Percentiles rank a stretch among this genome's conserved stretches.
These are phyloP conservation scores for Amylostereum chailletii DNA, from an alignment of 1,284 basidiomycete genomes.

Conservation along the genomic window DNA sequence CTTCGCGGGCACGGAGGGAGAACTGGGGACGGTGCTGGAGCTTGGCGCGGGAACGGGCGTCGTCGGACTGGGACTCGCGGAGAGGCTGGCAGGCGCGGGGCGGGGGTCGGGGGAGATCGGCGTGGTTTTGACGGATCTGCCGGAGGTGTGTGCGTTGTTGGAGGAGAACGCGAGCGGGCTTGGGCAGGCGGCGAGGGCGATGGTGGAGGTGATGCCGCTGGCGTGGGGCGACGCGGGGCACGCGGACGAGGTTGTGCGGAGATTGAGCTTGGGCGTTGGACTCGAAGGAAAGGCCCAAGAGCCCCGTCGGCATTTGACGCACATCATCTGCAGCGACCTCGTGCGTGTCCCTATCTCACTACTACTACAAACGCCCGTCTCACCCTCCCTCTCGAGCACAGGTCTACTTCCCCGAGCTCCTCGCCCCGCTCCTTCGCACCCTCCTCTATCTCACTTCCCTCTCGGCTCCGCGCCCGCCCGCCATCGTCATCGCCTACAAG, in stretches of 20 bases:
- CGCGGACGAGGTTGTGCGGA: slow-evolving; percentile 26
- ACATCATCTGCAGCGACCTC: slow-evolving; percentile 70
- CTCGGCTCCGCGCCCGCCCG: slow-evolving; percentile 16
- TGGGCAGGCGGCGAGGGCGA: slow-evolving; percentile 14
- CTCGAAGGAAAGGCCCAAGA: not conserved
- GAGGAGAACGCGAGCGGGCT: slow-evolving; percentile 36
- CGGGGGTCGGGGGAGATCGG: slow-evolving; percentile 18
- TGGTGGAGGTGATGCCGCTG: slow-evolving; percentile 40
- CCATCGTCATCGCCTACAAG: slow-evolving; percentile 64
- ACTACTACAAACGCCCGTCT: slow-evolving; percentile 1
- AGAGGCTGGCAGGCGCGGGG: slow-evolving; percentile 13
- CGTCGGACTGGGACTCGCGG: slow-evolving; percentile 41
- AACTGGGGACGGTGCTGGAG: slow-evolving; percentile 36
- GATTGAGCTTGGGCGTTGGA: slow-evolving; percentile 23
- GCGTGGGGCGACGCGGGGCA: slow-evolving; percentile 54
- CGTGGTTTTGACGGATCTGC: slow-evolving; percentile 62
- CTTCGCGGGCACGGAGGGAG: slow-evolving; percentile 23
- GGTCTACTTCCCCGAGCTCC: slow-evolving; percentile 72
- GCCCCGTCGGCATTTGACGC: slow-evolving; percentile 28
- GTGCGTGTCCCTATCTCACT: slow-evolving; percentile 29
- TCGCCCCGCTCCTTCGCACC: slow-evolving; percentile 61
- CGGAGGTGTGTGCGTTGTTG: slow-evolving; percentile 58
- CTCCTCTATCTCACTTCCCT: slow-evolving; percentile 57
- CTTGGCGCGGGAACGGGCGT: slow-evolving; percentile 69
- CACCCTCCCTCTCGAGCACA: slow-evolving; percentile 17